Evolutionary conservation across 805 yeast species (phyloP), one percentile per base, ranked within the genome.

Genomic region (Schwanniomyces pseudopolymorphus): DNA sequence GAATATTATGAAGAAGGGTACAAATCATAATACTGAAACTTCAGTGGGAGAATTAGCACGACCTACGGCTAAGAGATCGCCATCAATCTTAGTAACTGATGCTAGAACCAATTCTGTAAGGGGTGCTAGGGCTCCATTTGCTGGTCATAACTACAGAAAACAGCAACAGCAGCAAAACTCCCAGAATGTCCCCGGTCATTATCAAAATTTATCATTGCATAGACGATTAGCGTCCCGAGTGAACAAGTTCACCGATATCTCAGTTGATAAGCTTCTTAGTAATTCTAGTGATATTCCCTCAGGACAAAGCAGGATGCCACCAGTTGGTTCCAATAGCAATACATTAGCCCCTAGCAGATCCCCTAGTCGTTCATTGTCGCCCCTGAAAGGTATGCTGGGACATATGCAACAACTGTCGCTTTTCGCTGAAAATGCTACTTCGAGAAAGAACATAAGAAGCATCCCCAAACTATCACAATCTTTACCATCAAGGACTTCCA

Each of bases 71-170:
- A 88, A 87, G 57, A 70, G 97, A 56, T 88, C 97, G 25, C 97
- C 98, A 9, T 88, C 96, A 1, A 91, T 91, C 59, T 75, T 91
- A 47, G 98, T 91, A 33, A 92, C 98, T 0, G 98, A 91, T 67
- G 81, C 88, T 2, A 74, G 98, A 49, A 77, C 81, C 44, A 70
- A 70, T 48, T 72, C 66, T 45, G 65, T 71, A 19, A 74, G 74
- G 51, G 76, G 78, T 21, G 69, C 75, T n/a, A 62, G 84, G 42
- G 94, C 92, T 0, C 95, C 94, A 1, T 88, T 83, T 75, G 94
- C 94, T 0, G 91, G 92, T 28, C 82, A 78, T 44, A 69, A 68
- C 52, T 74, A 56, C 52, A 63, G 61, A 47, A 69, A 69, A 42
- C 74, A 68, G 43, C 74, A 68, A 45, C 70, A 52, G 44, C 28